Conservation (phyloP, 495 filamentous ascomycete genomes). For the Penicillium goetzii region DNA sequence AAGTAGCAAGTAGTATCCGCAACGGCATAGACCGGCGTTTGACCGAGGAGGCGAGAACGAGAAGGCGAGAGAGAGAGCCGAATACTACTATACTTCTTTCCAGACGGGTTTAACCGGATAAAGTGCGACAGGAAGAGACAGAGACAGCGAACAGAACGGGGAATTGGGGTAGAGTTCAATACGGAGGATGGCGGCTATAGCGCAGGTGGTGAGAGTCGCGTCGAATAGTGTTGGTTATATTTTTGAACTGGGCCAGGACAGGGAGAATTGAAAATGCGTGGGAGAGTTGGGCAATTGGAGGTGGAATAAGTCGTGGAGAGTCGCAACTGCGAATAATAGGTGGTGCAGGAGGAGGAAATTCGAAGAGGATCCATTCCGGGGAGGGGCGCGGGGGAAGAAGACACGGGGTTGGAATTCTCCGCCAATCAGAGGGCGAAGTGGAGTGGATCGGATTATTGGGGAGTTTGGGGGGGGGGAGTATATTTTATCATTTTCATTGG, state of each 20-base stretch:
- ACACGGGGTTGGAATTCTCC: slow-evolving; percentile 40
- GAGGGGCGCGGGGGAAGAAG: slow-evolving; percentile 28
- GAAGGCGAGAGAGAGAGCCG: not conserved
- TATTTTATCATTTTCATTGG: no score
- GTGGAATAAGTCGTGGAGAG: not conserved
- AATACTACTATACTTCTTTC: not conserved
- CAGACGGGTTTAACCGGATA: slow-evolving; percentile 7
- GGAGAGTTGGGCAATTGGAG: not conserved
- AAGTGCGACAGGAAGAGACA: not conserved
- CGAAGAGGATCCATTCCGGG: slow-evolving; percentile 18
- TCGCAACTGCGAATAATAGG: slow-evolving; percentile 2
- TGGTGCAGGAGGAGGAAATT: slow-evolving; percentile 3
- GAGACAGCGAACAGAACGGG: not conserved
- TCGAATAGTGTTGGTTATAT: not conserved
- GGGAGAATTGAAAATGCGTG: not conserved
- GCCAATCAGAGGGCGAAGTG: slow-evolving; percentile 36
- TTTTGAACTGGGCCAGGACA: not conserved
- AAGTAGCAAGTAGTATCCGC: slow-evolving; percentile 9
- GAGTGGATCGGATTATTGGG: not conserved
- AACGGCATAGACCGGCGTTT: slow-evolving; percentile 18
- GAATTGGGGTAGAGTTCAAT: slow-evolving; percentile 16
- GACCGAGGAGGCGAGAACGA: slow-evolving; percentile 8
- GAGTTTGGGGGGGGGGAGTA: not conserved
- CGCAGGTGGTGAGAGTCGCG: not conserved
- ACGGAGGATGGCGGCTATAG: not conserved